These are phyloP conservation scores for Lachancea thermotolerans DNA, from an alignment of 805 yeast genomes.

Conservation along the genomic window DNA sequence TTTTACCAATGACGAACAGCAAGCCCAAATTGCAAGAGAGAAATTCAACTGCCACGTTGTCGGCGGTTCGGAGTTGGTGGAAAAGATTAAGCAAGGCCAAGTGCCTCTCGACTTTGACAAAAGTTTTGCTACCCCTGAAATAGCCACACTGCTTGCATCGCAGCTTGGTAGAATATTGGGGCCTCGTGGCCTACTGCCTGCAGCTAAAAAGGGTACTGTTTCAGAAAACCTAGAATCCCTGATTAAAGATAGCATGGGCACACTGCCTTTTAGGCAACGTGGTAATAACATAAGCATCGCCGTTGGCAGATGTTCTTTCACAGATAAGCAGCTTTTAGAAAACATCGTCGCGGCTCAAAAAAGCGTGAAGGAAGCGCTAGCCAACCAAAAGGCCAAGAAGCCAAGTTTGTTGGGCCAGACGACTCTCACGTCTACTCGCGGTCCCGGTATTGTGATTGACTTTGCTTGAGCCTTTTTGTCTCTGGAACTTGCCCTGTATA, in stretches of 20 bases:
- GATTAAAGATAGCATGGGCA: constrained; percentile 53
- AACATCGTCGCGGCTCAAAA: constrained; percentile 63
- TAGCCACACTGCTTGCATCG: constrained; percentile 50
- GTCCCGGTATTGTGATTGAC: constrained; percentile 72
- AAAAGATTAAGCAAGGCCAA: constrained; percentile 46
- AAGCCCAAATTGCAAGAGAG: constrained; percentile 44
- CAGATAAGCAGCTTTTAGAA: constrained; percentile 65
- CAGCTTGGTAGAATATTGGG: constrained; percentile 77
- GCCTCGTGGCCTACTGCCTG: constrained; percentile 85
- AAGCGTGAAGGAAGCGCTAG: constrained; percentile 49
- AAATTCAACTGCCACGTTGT: constrained; percentile 54
- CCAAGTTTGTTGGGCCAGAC: constrained; percentile 68
- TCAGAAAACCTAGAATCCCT: constrained; percentile 52
- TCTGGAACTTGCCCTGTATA: neutral
- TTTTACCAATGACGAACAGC: constrained; percentile 52
- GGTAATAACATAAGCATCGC: constrained; percentile 55
- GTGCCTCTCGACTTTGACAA: constrained; percentile 57
- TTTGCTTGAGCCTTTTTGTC: constrained; percentile 23
- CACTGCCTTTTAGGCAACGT: constrained; percentile 73
- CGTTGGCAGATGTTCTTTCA: constrained; percentile 69
- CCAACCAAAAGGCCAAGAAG: constrained; percentile 55
- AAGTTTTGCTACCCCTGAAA: constrained; percentile 81
- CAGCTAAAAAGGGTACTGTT: constrained; percentile 79
- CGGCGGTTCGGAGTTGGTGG: constrained; percentile 69
- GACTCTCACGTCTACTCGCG: constrained; percentile 59